Evolutionary conservation across 2,329 filamentous ascomycete species (phyloP), one percentile per base, ranked within the genome.

Genomic region (Calonectria henricotiae): DNA sequence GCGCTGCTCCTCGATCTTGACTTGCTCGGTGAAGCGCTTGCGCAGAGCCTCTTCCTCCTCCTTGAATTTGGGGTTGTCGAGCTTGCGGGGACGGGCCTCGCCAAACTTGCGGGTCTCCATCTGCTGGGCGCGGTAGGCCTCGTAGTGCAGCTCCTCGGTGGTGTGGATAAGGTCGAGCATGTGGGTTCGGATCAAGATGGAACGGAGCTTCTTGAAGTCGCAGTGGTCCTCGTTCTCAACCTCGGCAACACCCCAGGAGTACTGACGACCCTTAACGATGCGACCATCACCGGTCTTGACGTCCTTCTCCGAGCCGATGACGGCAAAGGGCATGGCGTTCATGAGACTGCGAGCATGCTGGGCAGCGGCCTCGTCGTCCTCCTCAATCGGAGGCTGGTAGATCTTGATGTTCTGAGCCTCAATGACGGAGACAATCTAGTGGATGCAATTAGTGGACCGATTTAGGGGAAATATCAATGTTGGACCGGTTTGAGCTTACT

Each of bases 11-110:
- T 99, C 97, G 81, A 99, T 94, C 94, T 99, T 99, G 88, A 99
- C 96, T 85, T 99, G 96, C 88, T 99, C 96, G 78, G 96, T 99
- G 87, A 99, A 99, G 79, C 97, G 92, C 92, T 99, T 99, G 86
- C 96, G 92, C 76, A 99, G 91, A 73, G 94, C 94, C 89, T 99
- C 96, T 83, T 99, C 96, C 86, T 99, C 96, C 85, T 99, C 96
- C 91, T 99, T 99, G 91, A 98, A 99, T 89, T 99, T 99, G 86
- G 96, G 96, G 89, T 99, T 99, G 88, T 99, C 96, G 79, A 99
- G 89, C 91, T 99, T 99, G 85, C 96, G 90, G 78, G 96, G 96
- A 77, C 96, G 92, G 70, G 95, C 96, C 88, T 99, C 97, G 85
- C 96, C 96, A 79, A 99, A 98, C 87, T 99, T 99, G 86, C 96